A percentile compares a stretch with the other conserved stretches of the same genome.
Evolutionary conservation across 306 rosid species (phyloP).

Genomic region (Ochetophila trinervis): DNA sequence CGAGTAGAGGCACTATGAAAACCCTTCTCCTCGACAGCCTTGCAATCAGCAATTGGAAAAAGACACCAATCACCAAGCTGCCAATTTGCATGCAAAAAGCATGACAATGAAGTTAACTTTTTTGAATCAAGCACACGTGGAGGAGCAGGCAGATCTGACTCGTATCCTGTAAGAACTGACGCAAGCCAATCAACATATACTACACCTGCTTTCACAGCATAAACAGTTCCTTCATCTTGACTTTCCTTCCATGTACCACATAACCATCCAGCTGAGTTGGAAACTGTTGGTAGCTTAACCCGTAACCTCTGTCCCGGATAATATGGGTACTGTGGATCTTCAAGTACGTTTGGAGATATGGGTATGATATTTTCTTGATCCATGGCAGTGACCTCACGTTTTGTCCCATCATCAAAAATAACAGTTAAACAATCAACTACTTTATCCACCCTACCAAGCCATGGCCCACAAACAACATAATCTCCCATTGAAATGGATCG

Average conservation of each 20-base stretch:
- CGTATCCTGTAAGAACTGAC: conserved; percentile 48
- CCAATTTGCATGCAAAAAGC: conserved; percentile 85
- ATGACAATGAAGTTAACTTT: conserved; percentile 65
- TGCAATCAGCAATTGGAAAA: conserved; percentile 42
- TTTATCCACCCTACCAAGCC: conserved; percentile 83
- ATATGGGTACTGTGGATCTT: conserved; percentile 81
- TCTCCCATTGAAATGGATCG: conserved; percentile 83
- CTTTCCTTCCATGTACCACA: conserved; percentile 73
- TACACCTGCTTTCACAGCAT: conserved; percentile 74
- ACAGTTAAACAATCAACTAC: conserved; percentile 65
- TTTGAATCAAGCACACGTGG: conserved; percentile 59
- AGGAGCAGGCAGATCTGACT: conserved; percentile 46
- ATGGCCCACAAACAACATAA: conserved; percentile 66
- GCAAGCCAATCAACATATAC: conserved; percentile 77
- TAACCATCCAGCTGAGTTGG: conserved; percentile 75
- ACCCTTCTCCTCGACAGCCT: conserved; percentile 32
- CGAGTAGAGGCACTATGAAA: conserved; percentile 31
- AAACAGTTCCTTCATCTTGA: conserved; percentile 70
- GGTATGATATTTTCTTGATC: conserved; percentile 69
- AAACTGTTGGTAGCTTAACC: conserved; percentile 52
- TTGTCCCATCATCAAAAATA: conserved; percentile 77
- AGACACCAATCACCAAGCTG: conserved; percentile 97
- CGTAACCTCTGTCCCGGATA: conserved; percentile 95
- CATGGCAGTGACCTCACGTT: conserved; percentile 48
- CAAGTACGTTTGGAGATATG: conserved; percentile 55